Conservation (phyloP, 345 rosid genomes). For the Bretschneidera sinensis region DNA sequence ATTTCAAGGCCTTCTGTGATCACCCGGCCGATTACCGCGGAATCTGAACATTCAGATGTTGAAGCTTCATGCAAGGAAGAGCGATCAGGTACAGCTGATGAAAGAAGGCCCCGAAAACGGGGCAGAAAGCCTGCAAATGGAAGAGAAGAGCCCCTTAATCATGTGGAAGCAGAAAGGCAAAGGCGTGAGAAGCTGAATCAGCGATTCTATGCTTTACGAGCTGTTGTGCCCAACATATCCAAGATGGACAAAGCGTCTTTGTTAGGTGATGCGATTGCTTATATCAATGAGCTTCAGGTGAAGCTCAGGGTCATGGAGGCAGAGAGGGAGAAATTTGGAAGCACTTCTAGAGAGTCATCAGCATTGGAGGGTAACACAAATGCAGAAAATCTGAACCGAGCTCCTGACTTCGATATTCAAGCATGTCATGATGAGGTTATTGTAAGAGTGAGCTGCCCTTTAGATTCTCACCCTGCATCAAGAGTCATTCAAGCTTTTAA, state of each 20-base stretch:
- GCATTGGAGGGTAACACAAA: constrained; percentile 23
- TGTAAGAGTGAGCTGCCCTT: constrained; percentile 66
- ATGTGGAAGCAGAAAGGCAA: constrained; percentile 97
- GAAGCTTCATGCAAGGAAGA: constrained; percentile 71
- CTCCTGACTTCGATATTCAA: constrained; percentile 53
- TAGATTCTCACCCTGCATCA: constrained; percentile 78
- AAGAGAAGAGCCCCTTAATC: constrained; percentile 94
- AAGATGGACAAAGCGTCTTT: constrained; percentile 99
- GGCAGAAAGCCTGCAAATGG: constrained; percentile 98
- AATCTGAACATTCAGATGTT: constrained; percentile 69
- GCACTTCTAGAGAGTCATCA: constrained; percentile 39
- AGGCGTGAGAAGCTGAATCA: constrained; percentile 95
- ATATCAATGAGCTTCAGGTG: constrained; percentile 90
- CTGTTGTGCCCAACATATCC: constrained; percentile 98
- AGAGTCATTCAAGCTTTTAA: constrained; percentile 67
- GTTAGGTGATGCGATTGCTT: constrained; percentile 88
- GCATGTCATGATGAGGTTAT: constrained; percentile 58
- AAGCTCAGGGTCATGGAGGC: constrained; percentile 73
- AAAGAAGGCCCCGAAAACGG: constrained; percentile 77
- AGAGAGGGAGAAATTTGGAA: constrained; percentile 50
- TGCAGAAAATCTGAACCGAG: constrained; percentile 24
- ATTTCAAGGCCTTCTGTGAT: constrained; percentile 53
- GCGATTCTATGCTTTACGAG: constrained; percentile 81
- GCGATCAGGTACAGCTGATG: constrained; percentile 38
- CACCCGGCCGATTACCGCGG: constrained; percentile 36